phyloP scores from a whole-genome alignment of 169 alveolate genomes.

The Cryptosporidium baileyi region DNA sequence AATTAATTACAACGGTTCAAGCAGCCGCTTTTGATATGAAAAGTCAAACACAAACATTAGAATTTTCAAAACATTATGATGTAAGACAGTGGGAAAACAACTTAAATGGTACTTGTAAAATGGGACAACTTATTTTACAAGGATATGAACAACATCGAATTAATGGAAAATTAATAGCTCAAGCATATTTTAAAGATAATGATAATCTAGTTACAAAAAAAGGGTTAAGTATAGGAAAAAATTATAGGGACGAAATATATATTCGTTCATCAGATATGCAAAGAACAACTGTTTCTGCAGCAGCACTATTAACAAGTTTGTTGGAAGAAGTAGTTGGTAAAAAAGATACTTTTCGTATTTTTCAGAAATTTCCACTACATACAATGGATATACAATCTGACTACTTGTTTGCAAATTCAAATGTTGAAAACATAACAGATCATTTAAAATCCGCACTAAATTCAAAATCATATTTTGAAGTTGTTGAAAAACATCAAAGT shows the following conservation, averaged over 20 bases:
- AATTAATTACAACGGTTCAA: constrained; percentile 45
- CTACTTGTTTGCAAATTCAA: constrained; percentile 58
- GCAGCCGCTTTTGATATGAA: constrained; percentile 59
- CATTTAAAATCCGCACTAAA: constrained; percentile 25
- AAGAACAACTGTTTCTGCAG: constrained; percentile 68
- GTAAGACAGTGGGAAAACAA: constrained; percentile 65
- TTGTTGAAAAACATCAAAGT: constrained; percentile 33
- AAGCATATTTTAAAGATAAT: constrained; percentile 14
- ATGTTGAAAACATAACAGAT: constrained; percentile 52
- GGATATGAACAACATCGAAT: constrained; percentile 64
- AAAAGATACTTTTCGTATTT: constrained; percentile 5
- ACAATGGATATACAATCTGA: constrained; percentile 67
- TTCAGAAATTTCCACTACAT: constrained; percentile 60
- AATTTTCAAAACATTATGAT: constrained; percentile 63
- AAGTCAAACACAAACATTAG: constrained; percentile 47
- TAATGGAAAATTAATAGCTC: constrained; percentile 54
- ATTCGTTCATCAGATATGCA: constrained; percentile 68
- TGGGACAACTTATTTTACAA: constrained; percentile 56
- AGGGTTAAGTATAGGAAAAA: background rate
- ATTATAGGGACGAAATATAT: constrained; percentile 51
- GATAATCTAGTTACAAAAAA: constrained; percentile 10
- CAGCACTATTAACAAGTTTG: constrained; percentile 53
- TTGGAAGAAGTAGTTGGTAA: constrained; percentile 37
- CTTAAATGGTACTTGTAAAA: constrained; percentile 64
- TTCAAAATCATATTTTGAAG: constrained; percentile 15